Base-by-base conservation (phyloP, 805 yeast species). In the Diddensiella santjacobensis region DNA sequence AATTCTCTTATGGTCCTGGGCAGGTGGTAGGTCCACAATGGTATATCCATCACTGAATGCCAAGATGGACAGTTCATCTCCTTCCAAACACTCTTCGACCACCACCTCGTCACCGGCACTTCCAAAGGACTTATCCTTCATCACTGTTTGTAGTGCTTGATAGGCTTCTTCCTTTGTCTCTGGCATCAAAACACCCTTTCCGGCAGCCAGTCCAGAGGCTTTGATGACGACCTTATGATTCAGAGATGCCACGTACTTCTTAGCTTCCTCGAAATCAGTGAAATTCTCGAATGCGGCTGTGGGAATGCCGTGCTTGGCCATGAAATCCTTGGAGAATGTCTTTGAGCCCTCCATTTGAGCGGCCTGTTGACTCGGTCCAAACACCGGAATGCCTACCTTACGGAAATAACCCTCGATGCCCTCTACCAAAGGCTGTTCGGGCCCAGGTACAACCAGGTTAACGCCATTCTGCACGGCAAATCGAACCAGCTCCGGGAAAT, bases 121-220 rank as follows among this genome's bases (percentile, higher is more conserved):
- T 36, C 99, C 99, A 60, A 95, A 93, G 55, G 83, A 86, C 63
- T 78, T 84, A 60, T 80, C 86, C 44, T 87, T 83, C 98, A 93
- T 95, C 56, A 93, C 84, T 64, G 83, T 87, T 56, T 83, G 79
- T 61, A 93, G 75, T 19, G 95, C 97, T 13, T 73, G 81, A 52
- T 79, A 70, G 2, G 98, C 98, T 72, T 93, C 98, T 55, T 84
- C 79, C 58, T 81, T 83, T 50, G 79, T 76, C 47, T 80, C 75
- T 48, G 99, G 99, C 60, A 93, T 90, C 67, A 93, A 72, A 17
- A 93, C 99, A 60, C 99, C 99, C 70, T 93, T 93, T 56, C 99
- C 99, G 29, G 95, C 99, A 47, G 99, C 99, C 58, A 93, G 80
- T 49, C 99, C 99, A 48, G 91, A 89, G 18, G 99, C 99, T 72